These are phyloP conservation scores for Epichloe scottii DNA, from an alignment of 2,329 filamentous ascomycete species.

Conservation along the genomic window DNA sequence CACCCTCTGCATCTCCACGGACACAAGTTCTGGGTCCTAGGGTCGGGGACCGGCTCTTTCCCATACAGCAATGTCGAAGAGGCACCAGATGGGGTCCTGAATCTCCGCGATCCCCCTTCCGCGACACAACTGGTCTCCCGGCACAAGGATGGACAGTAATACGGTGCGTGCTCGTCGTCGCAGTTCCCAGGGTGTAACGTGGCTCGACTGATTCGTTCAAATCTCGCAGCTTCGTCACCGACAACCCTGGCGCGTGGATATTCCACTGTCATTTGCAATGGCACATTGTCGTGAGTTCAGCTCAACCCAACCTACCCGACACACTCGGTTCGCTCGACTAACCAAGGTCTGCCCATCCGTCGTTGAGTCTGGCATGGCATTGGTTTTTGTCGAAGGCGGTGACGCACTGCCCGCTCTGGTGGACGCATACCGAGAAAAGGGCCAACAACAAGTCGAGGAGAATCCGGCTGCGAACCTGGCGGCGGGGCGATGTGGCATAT, in stretches of 20 bases:
- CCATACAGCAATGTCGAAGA: background rate
- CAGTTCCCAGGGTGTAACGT: background rate
- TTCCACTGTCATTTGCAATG: slow-evolving; percentile 5
- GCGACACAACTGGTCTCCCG: slow-evolving; percentile 2
- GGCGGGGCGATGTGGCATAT: background rate
- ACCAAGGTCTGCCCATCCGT: too few species aligned
- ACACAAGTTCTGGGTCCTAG: slow-evolving; percentile 5
- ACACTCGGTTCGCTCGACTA: too few species aligned
- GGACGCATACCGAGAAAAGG: background rate
- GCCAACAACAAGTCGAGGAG: background rate
- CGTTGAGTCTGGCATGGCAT: slow-evolving; percentile 1
- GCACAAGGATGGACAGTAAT: slow-evolving; percentile 1
- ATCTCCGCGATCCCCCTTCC: slow-evolving; percentile 2
- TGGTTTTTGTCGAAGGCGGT: slow-evolving; percentile 3
- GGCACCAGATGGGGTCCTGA: background rate
- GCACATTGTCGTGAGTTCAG: slow-evolving; percentile 2
- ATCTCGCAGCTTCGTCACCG: background rate
- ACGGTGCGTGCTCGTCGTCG: background rate
- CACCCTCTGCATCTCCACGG: slow-evolving; percentile 4
- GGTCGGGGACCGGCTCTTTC: slow-evolving; percentile 1
- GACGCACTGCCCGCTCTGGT: background rate
- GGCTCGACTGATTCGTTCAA: too few species aligned
- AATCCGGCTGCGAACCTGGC: background rate
- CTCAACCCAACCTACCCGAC: too few species aligned
- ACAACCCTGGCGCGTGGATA: slow-evolving; percentile 5